These are phyloP conservation scores for Pharnaceum exiguum DNA, from an alignment of 148 eudicot genomes.

Conservation along the genomic window DNA sequence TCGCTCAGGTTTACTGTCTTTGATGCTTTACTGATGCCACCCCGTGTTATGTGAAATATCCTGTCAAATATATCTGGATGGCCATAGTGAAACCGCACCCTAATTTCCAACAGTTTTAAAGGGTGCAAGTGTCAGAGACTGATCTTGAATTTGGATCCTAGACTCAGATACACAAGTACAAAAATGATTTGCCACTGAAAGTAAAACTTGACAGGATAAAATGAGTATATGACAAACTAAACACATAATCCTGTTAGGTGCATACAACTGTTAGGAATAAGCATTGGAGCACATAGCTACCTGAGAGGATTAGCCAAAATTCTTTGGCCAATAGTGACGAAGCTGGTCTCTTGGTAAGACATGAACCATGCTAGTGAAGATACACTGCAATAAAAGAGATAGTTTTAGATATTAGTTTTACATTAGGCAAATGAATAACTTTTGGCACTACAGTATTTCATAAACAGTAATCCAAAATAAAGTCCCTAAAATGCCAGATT, in stretches of 20 bases:
- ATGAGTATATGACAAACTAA: too few species aligned
- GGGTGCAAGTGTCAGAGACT: background rate
- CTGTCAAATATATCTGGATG: slow-evolving; percentile 98
- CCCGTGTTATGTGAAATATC: slow-evolving; percentile 93
- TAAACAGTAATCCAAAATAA: too few species aligned
- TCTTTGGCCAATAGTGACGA: slow-evolving; percentile 96
- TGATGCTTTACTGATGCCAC: slow-evolving; percentile 98
- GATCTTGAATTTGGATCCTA: background rate
- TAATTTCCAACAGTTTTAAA: slow-evolving; percentile 21
- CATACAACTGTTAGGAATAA: background rate
- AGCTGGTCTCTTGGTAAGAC: slow-evolving; percentile 98
- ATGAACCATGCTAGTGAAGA: slow-evolving; percentile 98
- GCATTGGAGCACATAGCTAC: slow-evolving; percentile 22
- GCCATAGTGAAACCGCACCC: slow-evolving; percentile 97
- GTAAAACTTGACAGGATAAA: background rate
- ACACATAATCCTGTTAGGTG: background rate
- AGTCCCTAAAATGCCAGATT: too few species aligned
- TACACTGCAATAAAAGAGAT: slow-evolving; percentile 52
- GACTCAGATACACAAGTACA: background rate
- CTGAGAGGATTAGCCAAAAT: slow-evolving; percentile 93
- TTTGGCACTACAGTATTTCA: too few species aligned
- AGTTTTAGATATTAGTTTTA: background rate
- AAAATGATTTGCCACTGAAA: background rate
- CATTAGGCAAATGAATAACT: too few species aligned
- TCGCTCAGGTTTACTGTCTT: slow-evolving; percentile 91